Evolutionary conservation across 2,329 filamentous ascomycete genomes (phyloP).

Genomic region (Curvularia eragrostidis): DNA sequence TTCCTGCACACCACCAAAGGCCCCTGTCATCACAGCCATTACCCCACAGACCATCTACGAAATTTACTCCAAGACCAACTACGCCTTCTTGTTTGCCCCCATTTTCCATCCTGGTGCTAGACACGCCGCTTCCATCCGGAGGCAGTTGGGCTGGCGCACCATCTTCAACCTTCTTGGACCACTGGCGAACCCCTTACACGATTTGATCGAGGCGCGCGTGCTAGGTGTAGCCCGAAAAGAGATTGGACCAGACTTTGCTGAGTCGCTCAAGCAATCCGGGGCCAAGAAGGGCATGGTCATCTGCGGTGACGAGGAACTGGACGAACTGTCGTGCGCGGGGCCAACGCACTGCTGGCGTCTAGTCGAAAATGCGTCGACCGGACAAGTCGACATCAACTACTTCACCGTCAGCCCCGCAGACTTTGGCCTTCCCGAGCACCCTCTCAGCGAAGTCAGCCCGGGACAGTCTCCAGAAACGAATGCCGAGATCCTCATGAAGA

Average conservation of each 20-base stretch:
- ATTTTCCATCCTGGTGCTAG: slow-evolving; percentile 96
- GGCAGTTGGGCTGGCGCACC: slow-evolving; percentile 89
- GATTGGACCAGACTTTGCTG: slow-evolving; percentile 86
- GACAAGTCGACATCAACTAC: slow-evolving; percentile 69
- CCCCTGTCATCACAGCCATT: slow-evolving; percentile 77
- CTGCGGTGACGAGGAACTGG: slow-evolving; percentile 92
- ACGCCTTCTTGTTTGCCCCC: slow-evolving; percentile 93
- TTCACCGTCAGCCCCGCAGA: slow-evolving; percentile 83
- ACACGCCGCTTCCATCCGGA: slow-evolving; percentile 83
- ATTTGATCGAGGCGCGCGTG: slow-evolving; percentile 80
- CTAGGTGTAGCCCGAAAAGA: slow-evolving; percentile 91
- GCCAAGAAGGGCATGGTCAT: slow-evolving; percentile 86
- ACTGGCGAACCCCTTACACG: slow-evolving; percentile 85
- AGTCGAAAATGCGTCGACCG: slow-evolving; percentile 54
- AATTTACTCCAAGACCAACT: slow-evolving; percentile 83
- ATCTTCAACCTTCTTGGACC: slow-evolving; percentile 98
- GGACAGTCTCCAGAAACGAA: slow-evolving; percentile 89
- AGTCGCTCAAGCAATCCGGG: slow-evolving; percentile 78
- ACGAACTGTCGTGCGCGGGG: slow-evolving; percentile 93
- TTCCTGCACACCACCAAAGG: slow-evolving; percentile 71
- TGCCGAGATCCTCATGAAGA: slow-evolving; percentile 78
- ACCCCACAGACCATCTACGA: slow-evolving; percentile 71
- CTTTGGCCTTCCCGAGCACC: slow-evolving; percentile 80
- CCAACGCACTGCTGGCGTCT: slow-evolving; percentile 89
- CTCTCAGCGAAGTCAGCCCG: slow-evolving; percentile 78